Evolutionary conservation across 2,329 filamentous ascomycete species (phyloP).

Genomic region (Chrysosporium keratinophilum): DNA sequence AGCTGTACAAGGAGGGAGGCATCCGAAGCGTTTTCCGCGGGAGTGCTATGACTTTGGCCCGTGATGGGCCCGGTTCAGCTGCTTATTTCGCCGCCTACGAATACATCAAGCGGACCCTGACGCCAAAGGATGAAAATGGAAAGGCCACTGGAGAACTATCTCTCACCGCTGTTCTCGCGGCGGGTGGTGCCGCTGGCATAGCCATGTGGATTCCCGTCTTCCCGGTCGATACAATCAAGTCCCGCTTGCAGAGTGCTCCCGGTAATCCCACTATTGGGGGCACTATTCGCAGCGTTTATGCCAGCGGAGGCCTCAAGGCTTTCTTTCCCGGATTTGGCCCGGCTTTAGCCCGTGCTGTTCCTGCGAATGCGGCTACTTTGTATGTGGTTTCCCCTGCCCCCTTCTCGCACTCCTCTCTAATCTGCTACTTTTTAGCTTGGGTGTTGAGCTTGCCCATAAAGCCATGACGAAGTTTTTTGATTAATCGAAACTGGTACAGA

Average conservation of each 20-base stretch:
- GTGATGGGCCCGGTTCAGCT: constrained; percentile 84
- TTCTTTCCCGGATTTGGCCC: constrained; percentile 97
- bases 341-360: constrained; percentile 82
- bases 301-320: constrained; percentile 68
- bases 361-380: constrained; percentile 94
- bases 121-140: constrained; percentile 67
- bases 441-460: constrained; percentile 43
- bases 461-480: constrained; percentile 41
- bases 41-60: constrained; percentile 76
- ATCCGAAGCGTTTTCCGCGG: constrained; percentile 88
- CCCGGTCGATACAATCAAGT: constrained; percentile 95
- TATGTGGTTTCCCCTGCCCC: constrained; percentile 22
- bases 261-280: constrained; percentile 70
- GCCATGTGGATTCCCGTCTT: constrained; percentile 99
- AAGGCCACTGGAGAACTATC: constrained; percentile 67
- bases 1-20: constrained; percentile 85
- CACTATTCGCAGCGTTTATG: constrained; percentile 74
- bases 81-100: constrained; percentile 98
- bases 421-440: constrained; percentile 26
- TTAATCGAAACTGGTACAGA: constrained; percentile 10
- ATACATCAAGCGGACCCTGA: constrained; percentile 78
- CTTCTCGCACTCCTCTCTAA: constrained; percentile 13
- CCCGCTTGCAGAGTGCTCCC: constrained; percentile 79
- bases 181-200: constrained; percentile 81
- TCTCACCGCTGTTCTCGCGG: constrained; percentile 69